Percentiles rank a stretch among this genome's conserved stretches.
These are phyloP conservation scores for Verticillium albo-atrum DNA, from an alignment of 2,329 filamentous ascomycete genomes.

Conservation along the genomic window DNA sequence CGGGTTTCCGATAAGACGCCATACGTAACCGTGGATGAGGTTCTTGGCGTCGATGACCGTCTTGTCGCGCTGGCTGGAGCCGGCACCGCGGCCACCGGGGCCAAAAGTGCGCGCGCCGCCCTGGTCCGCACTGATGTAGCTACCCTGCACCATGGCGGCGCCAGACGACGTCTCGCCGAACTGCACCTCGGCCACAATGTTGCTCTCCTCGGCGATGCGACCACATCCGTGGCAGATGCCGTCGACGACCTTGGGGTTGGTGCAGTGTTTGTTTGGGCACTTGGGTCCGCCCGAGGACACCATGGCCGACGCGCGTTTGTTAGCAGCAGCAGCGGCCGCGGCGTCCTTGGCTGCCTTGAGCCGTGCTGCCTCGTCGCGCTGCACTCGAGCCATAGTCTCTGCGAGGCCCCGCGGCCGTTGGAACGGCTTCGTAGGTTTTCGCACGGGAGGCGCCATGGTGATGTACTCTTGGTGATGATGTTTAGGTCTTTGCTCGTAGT, in stretches of 20 bases:
- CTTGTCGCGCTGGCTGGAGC: conserved; percentile 54
- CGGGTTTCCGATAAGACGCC: conserved; percentile 46
- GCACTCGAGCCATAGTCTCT: background rate
- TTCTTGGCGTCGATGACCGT: conserved; percentile 54
- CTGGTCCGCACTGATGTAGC: conserved; percentile 80
- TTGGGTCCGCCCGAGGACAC: conserved; percentile 31
- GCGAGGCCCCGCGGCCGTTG: background rate
- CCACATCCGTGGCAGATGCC: conserved; percentile 80
- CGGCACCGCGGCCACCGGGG: conserved; percentile 56
- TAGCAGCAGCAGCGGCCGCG: conserved; percentile 17
- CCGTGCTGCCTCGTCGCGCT: background rate
- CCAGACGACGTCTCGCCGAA: conserved; percentile 87
- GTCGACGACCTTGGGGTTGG: conserved; percentile 57
- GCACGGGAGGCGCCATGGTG: background rate
- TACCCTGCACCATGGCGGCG: conserved; percentile 86
- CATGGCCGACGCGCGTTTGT: conserved; percentile 19
- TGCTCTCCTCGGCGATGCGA: conserved; percentile 75
- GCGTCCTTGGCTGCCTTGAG: conserved; percentile 14
- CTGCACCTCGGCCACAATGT: conserved; percentile 87
- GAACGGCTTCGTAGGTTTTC: background rate
- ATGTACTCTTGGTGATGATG: background rate
- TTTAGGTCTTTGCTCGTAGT: background rate
- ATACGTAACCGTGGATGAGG: conserved; percentile 59
- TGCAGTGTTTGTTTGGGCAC: conserved; percentile 57
- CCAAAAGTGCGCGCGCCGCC: conserved; percentile 68